phyloP scores from a whole-genome alignment of 345 rosid genomes.

The Kandelia obovata region DNA sequence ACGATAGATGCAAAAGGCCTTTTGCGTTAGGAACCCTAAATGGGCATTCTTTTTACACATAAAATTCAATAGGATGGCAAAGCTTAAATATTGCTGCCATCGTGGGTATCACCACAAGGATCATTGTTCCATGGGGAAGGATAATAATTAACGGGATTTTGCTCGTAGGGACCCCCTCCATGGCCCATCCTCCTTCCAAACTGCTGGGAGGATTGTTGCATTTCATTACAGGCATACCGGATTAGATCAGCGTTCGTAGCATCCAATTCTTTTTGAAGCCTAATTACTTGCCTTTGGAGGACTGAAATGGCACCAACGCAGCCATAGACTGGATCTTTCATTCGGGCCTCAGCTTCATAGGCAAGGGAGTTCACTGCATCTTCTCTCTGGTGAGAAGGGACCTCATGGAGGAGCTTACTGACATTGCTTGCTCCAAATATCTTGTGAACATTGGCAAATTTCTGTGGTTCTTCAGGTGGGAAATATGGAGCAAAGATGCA shows the following conservation, averaged over 20 bases:
- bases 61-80: background rate
- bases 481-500: constrained; percentile 33
- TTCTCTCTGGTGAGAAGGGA: constrained; percentile 33
- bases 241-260: constrained; percentile 30
- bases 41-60: background rate
- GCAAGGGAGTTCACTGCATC: constrained; percentile 37
- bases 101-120: constrained; percentile 4
- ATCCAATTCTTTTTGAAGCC: constrained; percentile 33
- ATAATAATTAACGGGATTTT: constrained; percentile 10
- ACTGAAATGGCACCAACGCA: constrained; percentile 36
- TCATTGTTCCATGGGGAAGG: constrained; percentile 22
- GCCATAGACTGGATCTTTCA: constrained; percentile 34
- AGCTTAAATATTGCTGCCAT: constrained; percentile 7
- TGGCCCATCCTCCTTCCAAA: constrained; percentile 11
- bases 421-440: constrained; percentile 37
- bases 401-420: constrained; percentile 28
- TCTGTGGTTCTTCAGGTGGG: constrained; percentile 31
- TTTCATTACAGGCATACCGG: constrained; percentile 25
- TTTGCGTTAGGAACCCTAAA: constrained; percentile 30
- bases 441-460: constrained; percentile 32
- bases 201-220: constrained; percentile 4
- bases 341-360: constrained; percentile 34
- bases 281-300: constrained; percentile 33
- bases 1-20: constrained; percentile 2
- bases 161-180: constrained; percentile 10